These are phyloP conservation scores for Fusarium albidum DNA, from an alignment of 2,329 filamentous ascomycete genomes.

Conservation along the genomic window DNA sequence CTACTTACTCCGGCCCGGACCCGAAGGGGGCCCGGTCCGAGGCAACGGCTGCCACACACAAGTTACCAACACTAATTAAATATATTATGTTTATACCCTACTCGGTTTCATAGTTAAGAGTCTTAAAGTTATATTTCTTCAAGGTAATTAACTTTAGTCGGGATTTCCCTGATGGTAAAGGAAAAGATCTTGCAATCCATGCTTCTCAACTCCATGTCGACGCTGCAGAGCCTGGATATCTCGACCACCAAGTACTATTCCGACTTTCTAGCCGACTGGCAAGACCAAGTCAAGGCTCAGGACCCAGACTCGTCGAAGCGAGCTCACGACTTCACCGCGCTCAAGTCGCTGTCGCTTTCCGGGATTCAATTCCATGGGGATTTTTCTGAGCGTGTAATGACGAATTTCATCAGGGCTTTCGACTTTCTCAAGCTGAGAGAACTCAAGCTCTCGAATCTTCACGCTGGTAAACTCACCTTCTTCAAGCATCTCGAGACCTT, in stretches of 20 bases:
- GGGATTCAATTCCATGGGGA: neutral
- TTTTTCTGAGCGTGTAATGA: accelerated
- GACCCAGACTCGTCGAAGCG: neutral
- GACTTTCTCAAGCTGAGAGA: constrained; percentile 10
- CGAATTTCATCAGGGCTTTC: neutral
- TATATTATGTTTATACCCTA: too few relatives aligned
- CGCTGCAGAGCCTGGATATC: neutral
- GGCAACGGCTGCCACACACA: too few relatives aligned
- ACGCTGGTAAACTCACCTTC: neutral
- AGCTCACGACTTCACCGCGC: neutral
- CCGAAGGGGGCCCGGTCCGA: too few relatives aligned
- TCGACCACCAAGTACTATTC: accelerated
- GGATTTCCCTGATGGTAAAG: too few relatives aligned
- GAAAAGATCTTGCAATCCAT: neutral
- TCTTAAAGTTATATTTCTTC: too few relatives aligned
- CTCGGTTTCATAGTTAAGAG: too few relatives aligned
- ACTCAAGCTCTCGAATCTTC: accelerated
- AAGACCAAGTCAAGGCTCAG: neutral
- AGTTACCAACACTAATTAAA: too few relatives aligned
- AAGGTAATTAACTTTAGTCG: too few relatives aligned
- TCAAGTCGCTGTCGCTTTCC: neutral
- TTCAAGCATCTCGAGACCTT: constrained; percentile 1
- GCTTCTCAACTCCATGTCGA: constrained; percentile 5
- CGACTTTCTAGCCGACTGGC: neutral
- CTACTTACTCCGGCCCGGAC: too few relatives aligned